Base-by-base conservation (phyloP, 1,139 yeast genomes). In the Nadsonia starkeyi-henricii region DNA sequence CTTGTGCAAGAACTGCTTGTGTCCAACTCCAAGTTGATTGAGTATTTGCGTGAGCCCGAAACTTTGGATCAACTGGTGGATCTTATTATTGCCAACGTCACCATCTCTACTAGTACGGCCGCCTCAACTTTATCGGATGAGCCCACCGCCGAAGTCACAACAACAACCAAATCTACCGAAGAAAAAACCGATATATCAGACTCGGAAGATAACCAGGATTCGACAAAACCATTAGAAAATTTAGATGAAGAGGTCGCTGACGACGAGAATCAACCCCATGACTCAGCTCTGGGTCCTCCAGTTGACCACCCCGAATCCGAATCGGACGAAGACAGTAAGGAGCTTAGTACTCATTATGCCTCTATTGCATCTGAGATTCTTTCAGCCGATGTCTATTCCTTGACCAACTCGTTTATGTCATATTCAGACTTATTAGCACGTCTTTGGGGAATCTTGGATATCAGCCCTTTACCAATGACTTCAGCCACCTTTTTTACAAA, bases 341-440 rank as follows among this genome's bases (percentile, higher is more conserved):
- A 69, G 62, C 56, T 63, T 56, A 51, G 77, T 51, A 71, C 77
- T 18, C 74, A 89, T 55, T 74, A 86, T 58, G 93, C 96, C 3
- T 83, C 88, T 48, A 75, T 89, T 53, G 91, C 96, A 2, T 85
- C 96, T 1, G 98, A 93, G 62, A 82, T 91, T 44, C 71, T 91
- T 43, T 79, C 91, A 50, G 88, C 94, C 3, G 97, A 91, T 61
- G 93, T 88, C 7, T 91, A 96, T 96, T 84, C 95, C 3, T 72
- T 93, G 41, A 85, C 96, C 3, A 96, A 91, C 57, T 81, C 95
- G 0, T 81, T 91, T 47, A 82, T 91, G 82, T 93, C 85, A 58
- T 77, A 80, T 51, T 71, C 77, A 2, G 73, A 71, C 19, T 72
- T 85, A 47, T 65, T 93, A 54, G 77, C 77, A 52, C 78, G 74